Conservation (phyloP, 129 eudicot species). For the Rutidosis leptorrhynchoides region DNA sequence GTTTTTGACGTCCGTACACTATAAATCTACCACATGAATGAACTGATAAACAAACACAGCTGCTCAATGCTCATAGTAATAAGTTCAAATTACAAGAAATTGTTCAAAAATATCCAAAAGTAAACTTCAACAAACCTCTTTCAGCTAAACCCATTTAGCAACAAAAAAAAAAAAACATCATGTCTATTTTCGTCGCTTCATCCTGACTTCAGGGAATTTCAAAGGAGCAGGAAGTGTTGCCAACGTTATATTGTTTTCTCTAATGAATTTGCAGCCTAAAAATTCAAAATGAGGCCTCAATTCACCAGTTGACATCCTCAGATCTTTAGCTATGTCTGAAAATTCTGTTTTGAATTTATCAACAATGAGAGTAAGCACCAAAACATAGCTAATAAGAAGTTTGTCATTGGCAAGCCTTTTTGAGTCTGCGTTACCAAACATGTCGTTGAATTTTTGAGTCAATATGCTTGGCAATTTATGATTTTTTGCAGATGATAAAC, state of each 20-base stretch:
- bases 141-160: neutral
- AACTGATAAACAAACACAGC: neutral
- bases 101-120: conserved; percentile 6
- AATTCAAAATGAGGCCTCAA: conserved; percentile 46
- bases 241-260: conserved; percentile 29
- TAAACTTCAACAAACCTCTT: neutral
- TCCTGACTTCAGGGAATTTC: conserved; percentile 39
- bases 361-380: conserved; percentile 68
- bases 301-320: conserved; percentile 37
- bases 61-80: neutral
- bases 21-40: neutral
- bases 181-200: conserved; percentile 46
- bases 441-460: conserved; percentile 42
- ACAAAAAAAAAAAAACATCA: neutral
- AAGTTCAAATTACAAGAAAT: conserved; percentile 11
- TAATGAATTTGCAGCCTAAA: conserved; percentile 64
- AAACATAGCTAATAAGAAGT: conserved; percentile 59
- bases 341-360: conserved; percentile 64
- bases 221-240: conserved; percentile 77
- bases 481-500: conserved; percentile 46
- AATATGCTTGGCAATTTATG: conserved; percentile 65
- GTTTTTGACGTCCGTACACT: neutral
- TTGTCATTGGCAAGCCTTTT: conserved; percentile 61
- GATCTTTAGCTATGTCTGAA: conserved; percentile 78
- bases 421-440: conserved; percentile 47